phyloP scores from a whole-genome alignment of 2,329 filamentous ascomycete species.

The Verticillium nubilum region DNA sequence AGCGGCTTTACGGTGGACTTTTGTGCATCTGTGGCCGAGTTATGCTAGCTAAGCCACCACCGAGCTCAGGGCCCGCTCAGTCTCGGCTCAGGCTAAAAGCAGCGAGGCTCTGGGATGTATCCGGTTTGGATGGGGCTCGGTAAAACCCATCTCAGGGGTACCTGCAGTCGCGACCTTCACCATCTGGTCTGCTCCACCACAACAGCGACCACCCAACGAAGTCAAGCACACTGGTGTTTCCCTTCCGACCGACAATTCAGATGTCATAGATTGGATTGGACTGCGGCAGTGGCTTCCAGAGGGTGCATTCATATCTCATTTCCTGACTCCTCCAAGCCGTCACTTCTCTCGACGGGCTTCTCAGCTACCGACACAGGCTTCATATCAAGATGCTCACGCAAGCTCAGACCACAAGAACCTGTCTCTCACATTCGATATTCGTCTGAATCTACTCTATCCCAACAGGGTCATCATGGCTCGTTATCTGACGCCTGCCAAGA shows the following conservation, averaged over 20 bases:
- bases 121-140: no score
- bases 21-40: background rate
- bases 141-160: no score
- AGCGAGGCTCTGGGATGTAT: no score
- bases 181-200: background rate
- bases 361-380: background rate
- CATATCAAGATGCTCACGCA: background rate
- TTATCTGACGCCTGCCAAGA: conserved; percentile 83
- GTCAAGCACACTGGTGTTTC: background rate
- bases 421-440: background rate
- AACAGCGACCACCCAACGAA: background rate
- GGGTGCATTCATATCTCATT: no score
- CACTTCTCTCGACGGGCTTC: background rate
- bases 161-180: no score
- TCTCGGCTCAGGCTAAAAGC: no score
- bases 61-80: background rate
- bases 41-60: background rate
- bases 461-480: conserved; percentile 54
- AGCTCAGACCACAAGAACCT: background rate
- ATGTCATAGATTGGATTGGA: no score
- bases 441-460: no score
- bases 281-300: no score
- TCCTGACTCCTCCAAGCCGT: no score
- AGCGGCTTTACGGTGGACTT: background rate
- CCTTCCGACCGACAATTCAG: no score